Evolutionary conservation across 192 early-diverging fungal species (phyloP), one percentile per base, ranked within the genome.

Genomic region (Rhizoclosmatium globosum): DNA sequence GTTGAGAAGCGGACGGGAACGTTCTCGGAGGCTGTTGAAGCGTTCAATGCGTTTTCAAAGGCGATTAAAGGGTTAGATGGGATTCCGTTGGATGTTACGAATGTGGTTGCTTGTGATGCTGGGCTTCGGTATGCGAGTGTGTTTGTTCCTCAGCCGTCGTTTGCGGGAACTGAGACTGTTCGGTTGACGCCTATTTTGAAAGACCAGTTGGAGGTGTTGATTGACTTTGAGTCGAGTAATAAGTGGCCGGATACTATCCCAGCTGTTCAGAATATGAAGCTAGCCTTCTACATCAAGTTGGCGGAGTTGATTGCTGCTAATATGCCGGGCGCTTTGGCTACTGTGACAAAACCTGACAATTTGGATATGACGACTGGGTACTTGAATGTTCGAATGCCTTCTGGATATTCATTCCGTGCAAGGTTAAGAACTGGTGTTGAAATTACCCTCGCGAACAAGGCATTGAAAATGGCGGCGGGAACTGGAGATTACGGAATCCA

Each of bases 161-260:
- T n/a, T n/a, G n/a, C n/a, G n/a, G 65, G 43, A 1, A 61, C 72
- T 3, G 42, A 19, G 23, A 47, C 71, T 21, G 44, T 6, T 56
- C 70, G 64, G 31, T 77, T 76, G 58, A 59, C 68, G 19, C 77
- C 68, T 3, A 78, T 84, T 48, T 73, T 68, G 31, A 9, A 71
- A 17, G 76, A 80, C 57, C 76, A 79, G 1, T 48, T 96, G 71
- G 93, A 95, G 42, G 89, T 95, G 3, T 67, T 93, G 7, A 86
- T 99, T 57, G 93, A 95, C 77, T 94, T 99, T 84, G 94, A 97
- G 69, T 68, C 82, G 7, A 94, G 94, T 9, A 85, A 82, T 44
- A 91, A 93, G 78, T 99, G 96, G 96, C 96, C 97, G 19, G 92
- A 94, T 84, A 94, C 98, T 68, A 82, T 97, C 1, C 82, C 79